Base-by-base conservation (phyloP, 208 protist species). In the Strigomonas oncopelti region DNA sequence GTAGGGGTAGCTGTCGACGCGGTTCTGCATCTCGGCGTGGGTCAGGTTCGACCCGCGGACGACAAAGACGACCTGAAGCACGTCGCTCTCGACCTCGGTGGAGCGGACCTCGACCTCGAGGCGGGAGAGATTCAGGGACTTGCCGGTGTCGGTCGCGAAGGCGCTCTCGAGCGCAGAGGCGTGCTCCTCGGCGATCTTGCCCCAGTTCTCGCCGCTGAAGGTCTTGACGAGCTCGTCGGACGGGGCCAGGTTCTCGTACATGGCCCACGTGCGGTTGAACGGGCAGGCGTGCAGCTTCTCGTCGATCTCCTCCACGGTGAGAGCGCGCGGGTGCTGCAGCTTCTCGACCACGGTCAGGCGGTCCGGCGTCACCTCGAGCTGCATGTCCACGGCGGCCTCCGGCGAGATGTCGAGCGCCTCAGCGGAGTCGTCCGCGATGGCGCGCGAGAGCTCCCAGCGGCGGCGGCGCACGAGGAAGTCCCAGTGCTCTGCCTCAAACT, bases 381-480 rank as follows among this genome's bases (percentile, higher is more conserved):
- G 54, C 52, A 75, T 69, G 54, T 70, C 65, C 34, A 74, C 70
- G 0, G 46, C 58, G 9, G 52, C 63, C 28, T 80, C 73, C 14
- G 73, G 62, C 7, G 62, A 48, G 14, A 86, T 42, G 22, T 57
- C 18, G n/a, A 83, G 51, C 9, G 75, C 77, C 29, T 72, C 69
- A 20, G 69, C 78, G 16, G 75, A 65, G 58, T 83, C 84, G 28
- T 75, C 69, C 11, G 71, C 63, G 34, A 87, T 57, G 45, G 78
- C 84, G 34, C 70, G 70, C 45, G 66, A 66, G 48, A 87, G 69
- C 52, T 84, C 77, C 58, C 69, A 67, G 34, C 62, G 67, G 61
- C 64, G 46, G 65, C 67, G 65, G 65, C 75, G 71, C 59, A 87
- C 58, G 59, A 86, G 68, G 62, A 77, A 82, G 69, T 76, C 80